Conservation (phyloP, 192 early-diverging fungal species). For the Backusella westeae region DNA sequence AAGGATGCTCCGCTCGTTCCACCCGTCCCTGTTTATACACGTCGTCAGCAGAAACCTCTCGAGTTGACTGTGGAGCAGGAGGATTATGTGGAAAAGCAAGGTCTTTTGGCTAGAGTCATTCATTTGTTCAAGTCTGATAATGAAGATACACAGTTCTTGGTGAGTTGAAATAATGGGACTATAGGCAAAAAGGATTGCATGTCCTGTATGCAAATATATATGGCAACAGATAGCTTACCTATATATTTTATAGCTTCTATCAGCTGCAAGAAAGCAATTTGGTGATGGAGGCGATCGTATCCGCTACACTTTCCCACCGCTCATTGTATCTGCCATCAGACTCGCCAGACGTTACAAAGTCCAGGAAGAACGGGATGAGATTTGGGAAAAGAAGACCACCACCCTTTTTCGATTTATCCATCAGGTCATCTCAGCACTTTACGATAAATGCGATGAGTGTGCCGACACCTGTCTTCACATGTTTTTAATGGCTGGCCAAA, state of each 20-base stretch:
- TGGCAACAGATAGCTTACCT: conserved; percentile 4
- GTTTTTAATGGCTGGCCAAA: conserved; percentile 83
- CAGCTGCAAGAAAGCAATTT: conserved; percentile 82
- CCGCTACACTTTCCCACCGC: conserved; percentile 88
- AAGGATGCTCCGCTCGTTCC: conserved; percentile 58
- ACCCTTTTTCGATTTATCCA: conserved; percentile 86
- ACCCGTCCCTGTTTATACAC: conserved; percentile 27
- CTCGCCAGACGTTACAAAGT: conserved; percentile 58
- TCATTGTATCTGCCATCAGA: conserved; percentile 69
- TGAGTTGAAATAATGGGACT: conserved; percentile 34
- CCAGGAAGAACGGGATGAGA: conserved; percentile 49
- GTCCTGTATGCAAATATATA: not conserved
- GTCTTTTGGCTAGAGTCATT: conserved; percentile 76
- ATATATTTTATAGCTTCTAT: conserved; percentile 58
- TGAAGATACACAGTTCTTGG: conserved; percentile 76
- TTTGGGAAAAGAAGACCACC: conserved; percentile 71
- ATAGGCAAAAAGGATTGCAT: not conserved
- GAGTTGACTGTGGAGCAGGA: conserved; percentile 73
- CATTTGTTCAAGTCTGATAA: conserved; percentile 72
- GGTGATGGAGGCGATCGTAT: conserved; percentile 90
- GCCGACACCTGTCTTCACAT: conserved; percentile 69
- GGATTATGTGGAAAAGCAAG: conserved; percentile 91
- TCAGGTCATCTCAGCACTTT: conserved; percentile 74
- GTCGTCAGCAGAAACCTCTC: conserved; percentile 38
- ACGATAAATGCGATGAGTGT: conserved; percentile 59